Conservation (phyloP, 495 filamentous ascomycete species). For the Darksidea phi region DNA sequence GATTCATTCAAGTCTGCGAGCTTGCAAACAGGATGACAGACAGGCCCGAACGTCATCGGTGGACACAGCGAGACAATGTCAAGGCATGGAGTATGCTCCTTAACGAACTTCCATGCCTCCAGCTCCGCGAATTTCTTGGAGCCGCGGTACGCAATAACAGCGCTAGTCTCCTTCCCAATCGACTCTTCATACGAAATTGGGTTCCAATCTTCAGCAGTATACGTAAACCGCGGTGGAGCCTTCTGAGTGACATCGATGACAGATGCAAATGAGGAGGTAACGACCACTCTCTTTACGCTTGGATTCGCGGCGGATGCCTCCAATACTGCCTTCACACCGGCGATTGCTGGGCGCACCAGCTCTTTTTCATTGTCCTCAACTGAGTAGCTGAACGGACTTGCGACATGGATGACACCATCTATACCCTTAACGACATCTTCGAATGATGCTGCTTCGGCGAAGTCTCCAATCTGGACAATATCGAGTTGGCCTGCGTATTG, state of each 20-base stretch:
- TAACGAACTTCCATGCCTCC: slow-evolving; percentile 48
- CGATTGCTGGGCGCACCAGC: slow-evolving; percentile 17
- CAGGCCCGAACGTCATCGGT: slow-evolving; percentile 51
- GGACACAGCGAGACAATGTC: slow-evolving; percentile 41
- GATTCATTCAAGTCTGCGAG: slow-evolving; percentile 45
- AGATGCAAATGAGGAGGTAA: slow-evolving; percentile 18
- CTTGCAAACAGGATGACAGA: slow-evolving; percentile 43
- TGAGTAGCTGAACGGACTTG: slow-evolving; percentile 33
- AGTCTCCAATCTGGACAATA: slow-evolving; percentile 29
- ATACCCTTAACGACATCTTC: slow-evolving; percentile 30
- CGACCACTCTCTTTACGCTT: slow-evolving; percentile 22
- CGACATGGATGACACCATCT: slow-evolving; percentile 34
- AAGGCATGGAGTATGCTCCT: slow-evolving; percentile 26
- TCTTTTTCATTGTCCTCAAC: slow-evolving; percentile 18
- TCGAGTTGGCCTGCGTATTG: slow-evolving; percentile 37
- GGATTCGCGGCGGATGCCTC: background rate
- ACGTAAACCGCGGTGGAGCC: slow-evolving; percentile 6
- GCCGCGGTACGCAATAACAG: slow-evolving; percentile 21
- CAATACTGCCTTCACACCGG: slow-evolving; percentile 10
- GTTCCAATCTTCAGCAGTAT: slow-evolving; percentile 26
- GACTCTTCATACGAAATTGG: slow-evolving; percentile 26
- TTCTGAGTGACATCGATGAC: slow-evolving; percentile 7
- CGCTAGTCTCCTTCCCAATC: background rate
- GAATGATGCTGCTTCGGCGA: slow-evolving; percentile 17
- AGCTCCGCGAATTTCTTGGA: slow-evolving; percentile 26